Percentiles rank a stretch among this genome's conserved stretches.
These are phyloP conservation scores for Lepiota venenata DNA, from an alignment of 768 basidiomycete species.

Conservation along the genomic window DNA sequence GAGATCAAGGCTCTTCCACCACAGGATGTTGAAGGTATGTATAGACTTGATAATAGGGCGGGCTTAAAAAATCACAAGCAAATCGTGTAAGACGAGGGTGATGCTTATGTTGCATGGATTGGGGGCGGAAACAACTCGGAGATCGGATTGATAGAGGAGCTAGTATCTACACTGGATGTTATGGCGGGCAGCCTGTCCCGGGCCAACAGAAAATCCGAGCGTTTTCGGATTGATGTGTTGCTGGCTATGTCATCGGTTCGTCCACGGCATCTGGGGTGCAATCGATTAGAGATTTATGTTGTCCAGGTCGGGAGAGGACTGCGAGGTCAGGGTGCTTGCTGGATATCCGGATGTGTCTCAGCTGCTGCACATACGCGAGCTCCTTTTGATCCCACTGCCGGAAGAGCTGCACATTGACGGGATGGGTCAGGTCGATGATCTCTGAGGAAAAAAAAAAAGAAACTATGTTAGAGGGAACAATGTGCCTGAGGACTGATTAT, in stretches of 20 bases:
- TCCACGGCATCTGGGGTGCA: constrained; percentile 8
- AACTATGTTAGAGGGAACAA: constrained; percentile 5
- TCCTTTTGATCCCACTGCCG: constrained; percentile 79
- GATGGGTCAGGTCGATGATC: constrained; percentile 75
- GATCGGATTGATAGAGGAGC: too few relatives aligned
- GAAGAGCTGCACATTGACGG: constrained; percentile 66
- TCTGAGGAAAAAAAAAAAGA: constrained; percentile 56
- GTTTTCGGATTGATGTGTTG: background rate
- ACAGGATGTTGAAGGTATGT: too few relatives aligned
- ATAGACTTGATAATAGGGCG: too few relatives aligned
- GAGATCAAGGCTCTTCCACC: too few relatives aligned
- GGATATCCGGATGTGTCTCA: constrained; percentile 76
- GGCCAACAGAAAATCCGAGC: background rate
- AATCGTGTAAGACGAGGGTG: background rate
- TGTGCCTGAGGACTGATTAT: background rate
- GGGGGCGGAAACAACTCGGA: background rate
- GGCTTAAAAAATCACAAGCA: too few relatives aligned
- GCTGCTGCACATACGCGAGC: constrained; percentile 60
- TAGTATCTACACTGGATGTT: too few relatives aligned
- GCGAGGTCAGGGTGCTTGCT: constrained; percentile 44
- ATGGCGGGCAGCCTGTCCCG: background rate
- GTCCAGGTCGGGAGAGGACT: constrained; percentile 59
- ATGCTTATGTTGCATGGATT: background rate
- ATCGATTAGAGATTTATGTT: constrained; percentile 38
- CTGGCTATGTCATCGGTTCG: background rate